A percentile compares a stretch with the other conserved stretches of the same genome.
phyloP scores from a whole-genome alignment of 345 rosid genomes.

The Lepidium didymum region DNA sequence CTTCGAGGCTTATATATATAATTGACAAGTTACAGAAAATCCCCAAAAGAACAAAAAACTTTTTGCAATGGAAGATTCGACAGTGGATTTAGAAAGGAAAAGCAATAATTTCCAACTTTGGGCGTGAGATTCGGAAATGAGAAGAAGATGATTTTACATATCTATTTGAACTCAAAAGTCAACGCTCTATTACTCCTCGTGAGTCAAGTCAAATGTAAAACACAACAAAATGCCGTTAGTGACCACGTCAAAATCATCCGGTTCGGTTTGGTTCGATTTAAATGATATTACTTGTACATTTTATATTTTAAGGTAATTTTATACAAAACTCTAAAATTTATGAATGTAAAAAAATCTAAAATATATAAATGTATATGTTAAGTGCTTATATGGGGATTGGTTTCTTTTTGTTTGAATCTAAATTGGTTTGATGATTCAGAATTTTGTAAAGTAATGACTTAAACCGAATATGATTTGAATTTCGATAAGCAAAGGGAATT shows the following conservation, averaged over 20 bases:
- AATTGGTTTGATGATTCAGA: neutral
- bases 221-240: slow-evolving; percentile 10
- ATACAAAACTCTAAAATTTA: neutral
- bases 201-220: slow-evolving; percentile 3
- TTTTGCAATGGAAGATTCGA: neutral
- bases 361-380: no score
- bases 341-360: no score
- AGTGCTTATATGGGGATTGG: no score
- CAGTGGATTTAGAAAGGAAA: neutral
- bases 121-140: neutral
- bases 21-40: neutral
- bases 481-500: neutral
- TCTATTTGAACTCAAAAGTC: slow-evolving; percentile 4
- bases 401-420: neutral
- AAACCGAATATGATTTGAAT: neutral
- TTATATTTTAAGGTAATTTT: neutral
- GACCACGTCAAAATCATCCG: neutral
- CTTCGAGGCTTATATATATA: neutral
- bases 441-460: neutral
- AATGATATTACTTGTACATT: neutral
- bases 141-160: neutral
- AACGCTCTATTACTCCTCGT: neutral
- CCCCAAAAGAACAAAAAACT: no score
- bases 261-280: neutral
- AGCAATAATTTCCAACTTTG: neutral